Evolutionary conservation across 1,284 basidiomycete genomes (phyloP).

Genomic region (Irpex sp.): DNA sequence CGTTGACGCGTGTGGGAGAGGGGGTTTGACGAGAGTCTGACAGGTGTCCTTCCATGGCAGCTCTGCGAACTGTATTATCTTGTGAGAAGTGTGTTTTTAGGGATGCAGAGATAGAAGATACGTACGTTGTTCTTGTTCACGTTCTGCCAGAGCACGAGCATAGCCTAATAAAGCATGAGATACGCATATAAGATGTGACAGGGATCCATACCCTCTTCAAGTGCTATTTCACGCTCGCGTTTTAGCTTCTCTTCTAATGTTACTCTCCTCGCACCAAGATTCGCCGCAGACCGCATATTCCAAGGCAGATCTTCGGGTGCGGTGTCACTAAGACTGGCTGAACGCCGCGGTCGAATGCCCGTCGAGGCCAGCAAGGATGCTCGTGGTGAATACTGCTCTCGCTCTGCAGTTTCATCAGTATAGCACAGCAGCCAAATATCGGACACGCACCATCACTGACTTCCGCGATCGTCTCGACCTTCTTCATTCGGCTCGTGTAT

Average conservation of each 20-base stretch:
- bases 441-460: conserved; percentile 12
- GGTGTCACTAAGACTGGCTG: conserved; percentile 62
- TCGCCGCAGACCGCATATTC: conserved; percentile 34
- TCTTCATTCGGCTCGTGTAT: conserved; percentile 30
- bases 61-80: not conserved
- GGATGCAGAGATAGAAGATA: conserved; percentile 33
- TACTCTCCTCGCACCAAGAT: conserved; percentile 40
- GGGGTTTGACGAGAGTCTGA: conserved; percentile 43
- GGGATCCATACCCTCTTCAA: conserved; percentile 32
- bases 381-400: not conserved
- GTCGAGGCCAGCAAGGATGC: conserved; percentile 22
- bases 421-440: not conserved
- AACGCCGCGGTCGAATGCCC: conserved; percentile 50
- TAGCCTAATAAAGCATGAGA: conserved; percentile 17
- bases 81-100: not conserved
- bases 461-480: conserved; percentile 16
- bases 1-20: conserved; percentile 41
- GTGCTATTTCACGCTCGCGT: conserved; percentile 36
- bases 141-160: conserved; percentile 23
- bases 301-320: conserved; percentile 6
- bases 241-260: conserved; percentile 47
- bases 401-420: not conserved
- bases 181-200: not conserved
- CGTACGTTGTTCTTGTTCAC: conserved; percentile 24
- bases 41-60: not conserved